phyloP scores from a whole-genome alignment of 129 eudicot genomes.

The Tagetes erecta region DNA sequence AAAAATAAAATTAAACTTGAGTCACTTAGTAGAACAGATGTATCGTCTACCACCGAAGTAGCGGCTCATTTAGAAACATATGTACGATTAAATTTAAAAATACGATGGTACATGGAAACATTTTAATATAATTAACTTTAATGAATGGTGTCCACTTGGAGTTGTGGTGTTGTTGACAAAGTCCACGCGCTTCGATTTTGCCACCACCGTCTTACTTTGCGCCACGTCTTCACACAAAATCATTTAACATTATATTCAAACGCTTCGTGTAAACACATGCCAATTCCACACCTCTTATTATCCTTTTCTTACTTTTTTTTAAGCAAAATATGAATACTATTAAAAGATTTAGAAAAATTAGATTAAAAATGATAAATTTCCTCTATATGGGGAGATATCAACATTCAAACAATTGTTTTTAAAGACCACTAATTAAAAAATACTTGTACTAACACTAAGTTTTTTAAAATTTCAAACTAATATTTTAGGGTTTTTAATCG shows the following conservation, averaged over 20 bases:
- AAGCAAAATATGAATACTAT: background rate
- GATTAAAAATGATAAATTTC: too few species aligned
- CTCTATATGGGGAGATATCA: too few species aligned
- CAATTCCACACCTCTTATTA: background rate
- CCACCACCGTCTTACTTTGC: conserved; percentile 32
- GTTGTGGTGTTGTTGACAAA: conserved; percentile 38
- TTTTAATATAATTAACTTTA: background rate
- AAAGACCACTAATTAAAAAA: too few species aligned
- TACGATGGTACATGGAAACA: conserved; percentile 1
- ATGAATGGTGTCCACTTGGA: conserved; percentile 24
- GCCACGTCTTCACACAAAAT: conserved; percentile 19
- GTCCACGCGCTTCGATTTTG: conserved; percentile 35
- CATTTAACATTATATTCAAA: background rate
- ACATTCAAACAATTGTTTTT: too few species aligned
- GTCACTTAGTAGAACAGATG: too few species aligned
- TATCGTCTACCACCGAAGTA: too few species aligned
- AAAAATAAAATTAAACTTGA: too few species aligned
- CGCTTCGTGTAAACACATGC: conserved; percentile 24
- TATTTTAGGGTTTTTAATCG: too few species aligned
- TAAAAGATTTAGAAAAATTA: too few species aligned
- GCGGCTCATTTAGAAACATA: too few species aligned
- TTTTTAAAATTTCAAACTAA: too few species aligned
- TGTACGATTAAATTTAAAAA: conserved; percentile 10
- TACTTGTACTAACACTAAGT: too few species aligned
- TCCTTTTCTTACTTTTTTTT: background rate